Evolutionary conservation across 2,329 filamentous ascomycete genomes (phyloP), one percentile per base, ranked within the genome.

Genomic region (Talaromyces piceae): DNA sequence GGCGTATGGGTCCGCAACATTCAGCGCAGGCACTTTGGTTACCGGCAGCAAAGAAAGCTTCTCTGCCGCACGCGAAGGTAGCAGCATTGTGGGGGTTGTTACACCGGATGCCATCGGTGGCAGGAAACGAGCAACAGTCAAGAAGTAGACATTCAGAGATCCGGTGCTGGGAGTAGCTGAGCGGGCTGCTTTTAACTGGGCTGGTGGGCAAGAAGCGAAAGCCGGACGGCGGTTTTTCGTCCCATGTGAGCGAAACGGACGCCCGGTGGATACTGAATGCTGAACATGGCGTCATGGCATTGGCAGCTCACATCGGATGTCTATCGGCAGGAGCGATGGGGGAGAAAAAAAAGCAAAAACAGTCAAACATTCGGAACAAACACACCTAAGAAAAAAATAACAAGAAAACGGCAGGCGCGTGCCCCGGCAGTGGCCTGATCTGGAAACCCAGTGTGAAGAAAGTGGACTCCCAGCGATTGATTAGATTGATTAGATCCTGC

Each of bases 31-130:
- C 28, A 64, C 50, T 46, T 60, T 64, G 22, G 61, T 63, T 13
- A 60, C 48, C 1, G 61, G 61, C 3, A 54, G 31, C 8, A 16
- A 16, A 3, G n/a, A 37, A 16, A 37, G 31, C 31, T 37, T 60
- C 83, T 84, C 53, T 76, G 31, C 31, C 16, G 31, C 31, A 37
- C 11, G n/a, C n/a, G n/a, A n/a, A 7, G n/a, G 7, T 16, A 16
- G 6, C 31, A 8, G 31, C 31, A 37, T 18, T 37, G 31, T 37
- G 31, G 31, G 18, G 31, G 18, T 16, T 37, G 5, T 8, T 37
- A 16, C 31, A 37, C 7, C n/a, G 7, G n/a, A 6, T 37, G 16
- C 31, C n/a, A 18, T 37, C n/a, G n/a, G n/a, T 12, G 18, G 11
- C n/a, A 37, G 9, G 16, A n/a, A 16, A 37, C 31, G n/a, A 37